Evolutionary conservation across 208 protist genomes (phyloP), one percentile per base, ranked within the genome.

Genomic region (Acanthamoeba rhysodes): DNA sequence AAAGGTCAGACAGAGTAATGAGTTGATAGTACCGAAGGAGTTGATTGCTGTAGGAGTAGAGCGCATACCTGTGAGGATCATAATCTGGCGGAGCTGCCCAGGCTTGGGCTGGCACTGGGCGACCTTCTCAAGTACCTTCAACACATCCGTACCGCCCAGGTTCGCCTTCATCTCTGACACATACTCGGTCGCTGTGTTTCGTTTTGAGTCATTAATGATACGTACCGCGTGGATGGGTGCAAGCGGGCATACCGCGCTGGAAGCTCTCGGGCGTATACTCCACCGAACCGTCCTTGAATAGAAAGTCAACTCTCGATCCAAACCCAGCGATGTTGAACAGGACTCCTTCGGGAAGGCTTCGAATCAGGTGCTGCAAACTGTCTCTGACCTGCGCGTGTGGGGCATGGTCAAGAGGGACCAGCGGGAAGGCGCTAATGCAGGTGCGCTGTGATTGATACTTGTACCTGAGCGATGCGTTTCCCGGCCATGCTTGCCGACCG

Each of bases 261-360:
- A 90, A 90, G 12, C 34, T 90, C 8, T 90, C 80, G 53, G 80
- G 80, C 29, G 22, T 45, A n/a, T 90, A 90, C 7, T 27, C n/a
- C 6, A 45, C 80, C 4, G 80, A 29, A 2, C 68, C 95, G 32
- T 82, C 29, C 64, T 76, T 93, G 64, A 93, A 82, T 12, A 95
- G 91, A 10, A 95, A 64, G 22, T 82, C 74, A 14, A 72, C 55
- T 5, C 27, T 41, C 27, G 92, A 91, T 37, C 74, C 80, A 24
- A 94, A 95, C 34, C 95, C 95, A 29, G 91, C 68, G 29, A 95
- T 95, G 66, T 95, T 95, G 85, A 95, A 95, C 59, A 53, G 9
- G 0, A 64, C 48, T 22, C 90, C 90, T 41, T 84, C 90, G 10
- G 68, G 91, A 5, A 95, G 32, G 32, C 50, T 74, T 6, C 95